Conservation (phyloP, 257 asterid species). For the Solanum sejunctum region DNA sequence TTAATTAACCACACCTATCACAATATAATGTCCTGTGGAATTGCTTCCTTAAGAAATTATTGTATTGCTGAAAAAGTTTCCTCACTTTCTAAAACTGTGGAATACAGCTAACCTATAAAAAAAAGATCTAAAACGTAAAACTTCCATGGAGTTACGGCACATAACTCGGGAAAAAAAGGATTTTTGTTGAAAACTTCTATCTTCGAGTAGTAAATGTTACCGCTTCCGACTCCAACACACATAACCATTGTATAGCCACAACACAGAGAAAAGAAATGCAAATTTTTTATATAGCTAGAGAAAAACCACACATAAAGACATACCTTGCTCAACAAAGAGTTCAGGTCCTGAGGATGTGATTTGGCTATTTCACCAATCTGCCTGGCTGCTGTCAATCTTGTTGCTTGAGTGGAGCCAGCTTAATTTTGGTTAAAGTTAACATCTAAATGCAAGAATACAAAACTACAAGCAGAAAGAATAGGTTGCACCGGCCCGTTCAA, state of each 20-base stretch:
- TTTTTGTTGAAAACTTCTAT: not conserved
- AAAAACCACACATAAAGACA: not conserved
- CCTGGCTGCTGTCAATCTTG: slow-evolving; percentile 94
- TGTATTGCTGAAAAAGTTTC: not conserved
- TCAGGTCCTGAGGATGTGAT: slow-evolving; percentile 93
- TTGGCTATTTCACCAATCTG: slow-evolving; percentile 98
- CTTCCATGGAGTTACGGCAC: not conserved
- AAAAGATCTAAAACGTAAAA: not conserved
- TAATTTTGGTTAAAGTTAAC: slow-evolving; percentile 38
- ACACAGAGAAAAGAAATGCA: not conserved
- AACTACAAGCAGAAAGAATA: not conserved
- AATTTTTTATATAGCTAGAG: not conserved
- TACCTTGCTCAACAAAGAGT: slow-evolving; percentile 83
- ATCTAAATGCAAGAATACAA: not conserved
- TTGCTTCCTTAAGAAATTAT: not conserved
- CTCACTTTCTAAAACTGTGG: not conserved
- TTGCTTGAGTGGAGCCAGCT: slow-evolving; percentile 98
- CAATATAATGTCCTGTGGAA: not conserved
- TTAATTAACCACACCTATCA: not conserved
- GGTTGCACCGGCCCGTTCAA: not conserved
- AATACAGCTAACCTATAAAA: not conserved
- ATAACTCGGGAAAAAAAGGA: not conserved
- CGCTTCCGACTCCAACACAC: not conserved
- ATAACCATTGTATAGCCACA: not conserved
- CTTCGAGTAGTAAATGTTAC: not conserved